A percentile compares a stretch with the other conserved stretches of the same genome.
These are phyloP conservation scores for Umbilicaria muhlenbergii DNA, from an alignment of 495 filamentous ascomycete species.

Conservation along the genomic window DNA sequence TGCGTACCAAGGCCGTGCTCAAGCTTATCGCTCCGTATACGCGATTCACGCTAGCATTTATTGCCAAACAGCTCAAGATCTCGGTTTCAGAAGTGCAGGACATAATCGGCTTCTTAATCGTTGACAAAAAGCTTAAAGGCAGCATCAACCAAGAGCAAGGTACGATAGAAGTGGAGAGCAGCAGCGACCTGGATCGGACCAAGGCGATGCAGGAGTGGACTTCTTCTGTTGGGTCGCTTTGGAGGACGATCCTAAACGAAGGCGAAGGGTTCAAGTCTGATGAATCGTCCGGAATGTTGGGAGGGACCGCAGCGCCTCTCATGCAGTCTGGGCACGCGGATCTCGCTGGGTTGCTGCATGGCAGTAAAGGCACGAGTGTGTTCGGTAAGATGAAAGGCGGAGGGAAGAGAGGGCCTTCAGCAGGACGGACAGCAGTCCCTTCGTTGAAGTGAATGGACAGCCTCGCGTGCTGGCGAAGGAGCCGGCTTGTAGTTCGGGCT, in stretches of 20 bases:
- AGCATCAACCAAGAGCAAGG: constrained; percentile 81
- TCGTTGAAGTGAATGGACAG: too few relatives aligned
- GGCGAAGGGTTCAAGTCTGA: constrained; percentile 50
- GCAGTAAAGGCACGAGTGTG: too few relatives aligned
- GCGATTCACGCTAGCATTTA: constrained; percentile 71
- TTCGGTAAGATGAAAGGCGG: background rate
- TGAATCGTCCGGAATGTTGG: constrained; percentile 9
- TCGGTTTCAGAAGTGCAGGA: constrained; percentile 75
- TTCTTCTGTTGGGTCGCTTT: constrained; percentile 48
- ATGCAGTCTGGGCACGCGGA: too few relatives aligned
- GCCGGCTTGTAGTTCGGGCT: too few relatives aligned
- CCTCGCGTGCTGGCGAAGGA: too few relatives aligned
- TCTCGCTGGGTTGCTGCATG: too few relatives aligned
- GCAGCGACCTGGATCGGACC: constrained; percentile 57
- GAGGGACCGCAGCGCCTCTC: background rate
- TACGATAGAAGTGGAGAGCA: constrained; percentile 63
- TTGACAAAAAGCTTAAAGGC: constrained; percentile 71
- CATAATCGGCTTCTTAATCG: constrained; percentile 81
- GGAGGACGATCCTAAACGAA: constrained; percentile 48
- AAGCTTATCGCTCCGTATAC: constrained; percentile 93
- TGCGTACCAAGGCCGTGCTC: constrained; percentile 88
- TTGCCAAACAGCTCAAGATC: constrained; percentile 75
- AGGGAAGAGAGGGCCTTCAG: constrained; percentile 3
- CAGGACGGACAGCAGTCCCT: too few relatives aligned
- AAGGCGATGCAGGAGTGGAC: constrained; percentile 60